Conservation (phyloP, 2,329 filamentous ascomycete species). For the Lomentospora prolificans region DNA sequence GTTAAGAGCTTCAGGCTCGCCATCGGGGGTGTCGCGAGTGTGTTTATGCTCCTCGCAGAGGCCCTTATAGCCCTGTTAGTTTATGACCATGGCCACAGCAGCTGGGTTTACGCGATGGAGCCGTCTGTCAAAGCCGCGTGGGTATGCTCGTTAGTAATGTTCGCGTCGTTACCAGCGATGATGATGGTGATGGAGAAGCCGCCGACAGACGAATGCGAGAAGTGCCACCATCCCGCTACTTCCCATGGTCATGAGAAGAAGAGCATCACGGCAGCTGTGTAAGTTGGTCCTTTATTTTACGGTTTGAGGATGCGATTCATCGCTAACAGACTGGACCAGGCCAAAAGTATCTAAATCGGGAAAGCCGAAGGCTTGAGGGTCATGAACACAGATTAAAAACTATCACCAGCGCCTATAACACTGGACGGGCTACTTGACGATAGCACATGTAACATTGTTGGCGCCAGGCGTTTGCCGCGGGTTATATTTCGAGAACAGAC, state of each 20-base stretch:
- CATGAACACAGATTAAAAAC: no score
- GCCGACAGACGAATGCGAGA: not conserved
- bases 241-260: conserved; percentile 1
- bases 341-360: not conserved
- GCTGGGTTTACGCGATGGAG: not conserved
- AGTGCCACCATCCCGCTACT: not conserved
- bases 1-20: conserved; percentile 1
- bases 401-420: no score
- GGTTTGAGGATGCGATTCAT: not conserved
- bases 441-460: no score
- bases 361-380: not conserved
- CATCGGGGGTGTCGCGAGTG: not conserved
- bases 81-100: not conserved
- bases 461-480: no score
- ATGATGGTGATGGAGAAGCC: not conserved
- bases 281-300: not conserved
- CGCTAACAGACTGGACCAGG: not conserved
- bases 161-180: not conserved
- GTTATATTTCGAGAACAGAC: no score
- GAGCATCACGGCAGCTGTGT: not conserved
- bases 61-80: not conserved
- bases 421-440: no score
- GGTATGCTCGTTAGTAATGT: not conserved
- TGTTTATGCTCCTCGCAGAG: conserved; percentile 2
- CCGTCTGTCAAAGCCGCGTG: not conserved